Percentiles rank a stretch among this genome's conserved stretches.
Evolutionary conservation across 2,329 filamentous ascomycete species (phyloP).

Genomic region (Amauroascus verrucosus): DNA sequence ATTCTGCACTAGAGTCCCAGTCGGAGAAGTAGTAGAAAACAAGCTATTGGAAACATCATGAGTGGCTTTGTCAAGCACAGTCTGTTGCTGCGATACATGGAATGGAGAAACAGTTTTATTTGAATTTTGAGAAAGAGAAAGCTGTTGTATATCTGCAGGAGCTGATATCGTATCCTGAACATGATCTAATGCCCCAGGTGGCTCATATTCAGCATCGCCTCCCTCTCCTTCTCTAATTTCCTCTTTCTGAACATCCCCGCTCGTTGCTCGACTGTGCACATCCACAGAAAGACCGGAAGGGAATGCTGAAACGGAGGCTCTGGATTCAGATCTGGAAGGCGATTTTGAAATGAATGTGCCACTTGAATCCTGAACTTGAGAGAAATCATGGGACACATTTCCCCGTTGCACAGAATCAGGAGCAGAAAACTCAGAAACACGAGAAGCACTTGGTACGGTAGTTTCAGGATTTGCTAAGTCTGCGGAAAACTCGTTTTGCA

Average conservation of each 20-base stretch:
- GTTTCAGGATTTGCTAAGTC: constrained; percentile 24
- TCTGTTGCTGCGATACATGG: constrained; percentile 53
- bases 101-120: constrained; percentile 46
- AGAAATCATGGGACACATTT: constrained; percentile 21
- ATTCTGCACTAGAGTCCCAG: constrained; percentile 38
- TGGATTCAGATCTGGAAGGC: constrained; percentile 29
- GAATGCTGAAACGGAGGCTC: constrained; percentile 25
- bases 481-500: constrained; percentile 33
- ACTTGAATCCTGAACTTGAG: constrained; percentile 24
- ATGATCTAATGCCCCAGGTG: constrained; percentile 39
- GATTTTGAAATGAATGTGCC: constrained; percentile 24
- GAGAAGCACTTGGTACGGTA: constrained; percentile 22
- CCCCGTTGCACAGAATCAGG: constrained; percentile 19
- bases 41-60: constrained; percentile 44
- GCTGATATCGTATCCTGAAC: constrained; percentile 41
- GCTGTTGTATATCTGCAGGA: constrained; percentile 43
- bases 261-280: constrained; percentile 44
- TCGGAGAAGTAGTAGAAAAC: constrained; percentile 38
- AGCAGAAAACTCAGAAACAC: constrained; percentile 21
- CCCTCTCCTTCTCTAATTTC: constrained; percentile 46
- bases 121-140: constrained; percentile 47
- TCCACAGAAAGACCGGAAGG: constrained; percentile 26
- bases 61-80: constrained; percentile 41
- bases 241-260: constrained; percentile 55
- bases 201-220: constrained; percentile 45